phyloP scores from a whole-genome alignment of 2,329 filamentous ascomycete genomes.

The Arthrobotrys musiformis region DNA sequence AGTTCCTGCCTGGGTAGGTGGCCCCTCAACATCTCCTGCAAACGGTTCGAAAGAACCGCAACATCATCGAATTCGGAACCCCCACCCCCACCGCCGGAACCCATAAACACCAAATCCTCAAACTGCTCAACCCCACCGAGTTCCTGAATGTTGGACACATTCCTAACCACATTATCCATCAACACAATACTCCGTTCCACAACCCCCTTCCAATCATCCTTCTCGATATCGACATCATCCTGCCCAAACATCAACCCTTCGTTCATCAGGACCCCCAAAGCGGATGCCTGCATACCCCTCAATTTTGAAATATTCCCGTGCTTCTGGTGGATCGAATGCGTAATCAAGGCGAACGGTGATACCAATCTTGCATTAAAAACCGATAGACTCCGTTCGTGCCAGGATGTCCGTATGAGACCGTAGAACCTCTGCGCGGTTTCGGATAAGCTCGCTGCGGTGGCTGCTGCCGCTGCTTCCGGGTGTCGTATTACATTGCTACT shows the following conservation, averaged over 20 bases:
- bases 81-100: conserved; percentile 55
- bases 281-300: conserved; percentile 83
- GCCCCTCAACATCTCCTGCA: conserved; percentile 75
- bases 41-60: conserved; percentile 69
- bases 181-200: conserved; percentile 83
- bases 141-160: conserved; percentile 72
- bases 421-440: conserved; percentile 73
- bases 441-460: conserved; percentile 36
- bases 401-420: conserved; percentile 77
- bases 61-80: conserved; percentile 72
- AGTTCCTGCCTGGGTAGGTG: conserved; percentile 74
- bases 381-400: conserved; percentile 76
- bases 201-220: conserved; percentile 75
- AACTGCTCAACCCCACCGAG: conserved; percentile 66
- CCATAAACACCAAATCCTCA: conserved; percentile 69
- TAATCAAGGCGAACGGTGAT: conserved; percentile 79
- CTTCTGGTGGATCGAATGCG: conserved; percentile 79
- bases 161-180: conserved; percentile 84
- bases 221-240: conserved; percentile 66
- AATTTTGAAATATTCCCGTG: conserved; percentile 76
- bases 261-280: conserved; percentile 85
- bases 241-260: conserved; percentile 76
- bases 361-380: conserved; percentile 78
- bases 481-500: conserved; percentile 27
- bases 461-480: conserved; percentile 11